Evolutionary conservation across 768 basidiomycete species (phyloP).

Genomic region (Lentinus brumalis): DNA sequence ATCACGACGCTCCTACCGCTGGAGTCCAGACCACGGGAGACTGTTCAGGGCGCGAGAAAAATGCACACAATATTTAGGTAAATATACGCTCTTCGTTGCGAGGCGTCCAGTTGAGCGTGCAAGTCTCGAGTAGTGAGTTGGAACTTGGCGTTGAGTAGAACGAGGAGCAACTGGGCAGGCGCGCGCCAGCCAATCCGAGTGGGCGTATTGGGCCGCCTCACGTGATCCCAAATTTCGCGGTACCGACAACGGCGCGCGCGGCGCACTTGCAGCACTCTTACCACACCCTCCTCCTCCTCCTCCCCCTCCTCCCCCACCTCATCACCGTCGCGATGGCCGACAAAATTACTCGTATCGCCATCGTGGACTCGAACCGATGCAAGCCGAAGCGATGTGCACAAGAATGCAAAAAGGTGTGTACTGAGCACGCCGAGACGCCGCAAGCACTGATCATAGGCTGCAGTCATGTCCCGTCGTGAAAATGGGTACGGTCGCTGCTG

Average conservation of each 20-base stretch:
- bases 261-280: not conserved
- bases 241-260: not conserved
- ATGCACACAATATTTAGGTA: no score
- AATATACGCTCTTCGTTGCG: no score
- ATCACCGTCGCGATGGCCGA: slow-evolving; percentile 42
- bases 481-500: slow-evolving; percentile 66
- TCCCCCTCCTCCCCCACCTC: not conserved
- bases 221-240: slow-evolving; percentile 14
- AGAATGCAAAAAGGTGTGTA: slow-evolving; percentile 93
- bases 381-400: slow-evolving; percentile 97
- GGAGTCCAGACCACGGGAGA: no score
- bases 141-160: no score
- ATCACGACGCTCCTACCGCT: no score
- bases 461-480: slow-evolving; percentile 95
- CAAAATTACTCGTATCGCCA: slow-evolving; percentile 97
- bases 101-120: no score
- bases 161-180: no score
- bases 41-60: no score
- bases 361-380: slow-evolving; percentile 89
- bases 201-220: not conserved
- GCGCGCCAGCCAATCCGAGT: no score
- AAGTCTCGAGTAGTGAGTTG: no score
- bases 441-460: slow-evolving; percentile 2
- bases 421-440: not conserved
- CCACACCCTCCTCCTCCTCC: not conserved